Conservation (phyloP, 2,329 filamentous ascomycete genomes). For the Cladosporium sp. region DNA sequence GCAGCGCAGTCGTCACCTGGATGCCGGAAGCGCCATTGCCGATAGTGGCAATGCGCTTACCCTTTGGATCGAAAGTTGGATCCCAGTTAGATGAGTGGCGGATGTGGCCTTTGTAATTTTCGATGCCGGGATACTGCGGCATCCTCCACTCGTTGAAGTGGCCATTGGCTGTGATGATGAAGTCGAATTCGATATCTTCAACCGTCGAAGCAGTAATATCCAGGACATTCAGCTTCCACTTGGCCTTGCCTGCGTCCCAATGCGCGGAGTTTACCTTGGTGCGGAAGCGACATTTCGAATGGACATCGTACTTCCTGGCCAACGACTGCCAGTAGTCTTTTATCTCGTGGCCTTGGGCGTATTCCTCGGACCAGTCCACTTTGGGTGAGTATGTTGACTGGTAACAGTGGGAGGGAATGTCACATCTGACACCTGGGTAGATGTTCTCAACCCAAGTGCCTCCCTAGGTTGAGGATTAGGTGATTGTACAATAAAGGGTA, state of each 20-base stretch:
- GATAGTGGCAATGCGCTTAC: slow-evolving; percentile 39
- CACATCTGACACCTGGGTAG: slow-evolving; percentile 63
- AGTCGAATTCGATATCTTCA: slow-evolving; percentile 49
- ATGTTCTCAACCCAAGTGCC: slow-evolving; percentile 47
- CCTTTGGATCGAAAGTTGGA: slow-evolving; percentile 26
- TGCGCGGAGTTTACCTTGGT: slow-evolving; percentile 52
- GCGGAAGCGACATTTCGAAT: slow-evolving; percentile 52
- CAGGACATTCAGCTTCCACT: slow-evolving; percentile 56
- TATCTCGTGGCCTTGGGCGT: slow-evolving; percentile 63
- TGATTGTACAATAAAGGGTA: slow-evolving; percentile 6
- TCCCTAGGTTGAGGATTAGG: slow-evolving; percentile 30
- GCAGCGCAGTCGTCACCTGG: slow-evolving; percentile 45
- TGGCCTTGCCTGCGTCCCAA: slow-evolving; percentile 50
- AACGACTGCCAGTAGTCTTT: slow-evolving; percentile 60
- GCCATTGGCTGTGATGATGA: slow-evolving; percentile 60
- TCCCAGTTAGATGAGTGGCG: slow-evolving; percentile 39
- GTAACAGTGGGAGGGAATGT: slow-evolving; percentile 66
- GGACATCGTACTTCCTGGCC: slow-evolving; percentile 60
- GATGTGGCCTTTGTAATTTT: slow-evolving; percentile 34
- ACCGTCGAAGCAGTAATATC: slow-evolving; percentile 24
- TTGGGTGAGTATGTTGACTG: slow-evolving; percentile 65
- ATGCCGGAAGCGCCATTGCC: slow-evolving; percentile 42
- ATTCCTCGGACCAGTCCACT: slow-evolving; percentile 63
- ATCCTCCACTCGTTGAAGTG: slow-evolving; percentile 62
- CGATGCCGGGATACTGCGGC: slow-evolving; percentile 51